A percentile compares a stretch with the other conserved stretches of the same genome.
Evolutionary conservation across 768 basidiomycete species (phyloP).

Genomic region (Lentinula lateritia): DNA sequence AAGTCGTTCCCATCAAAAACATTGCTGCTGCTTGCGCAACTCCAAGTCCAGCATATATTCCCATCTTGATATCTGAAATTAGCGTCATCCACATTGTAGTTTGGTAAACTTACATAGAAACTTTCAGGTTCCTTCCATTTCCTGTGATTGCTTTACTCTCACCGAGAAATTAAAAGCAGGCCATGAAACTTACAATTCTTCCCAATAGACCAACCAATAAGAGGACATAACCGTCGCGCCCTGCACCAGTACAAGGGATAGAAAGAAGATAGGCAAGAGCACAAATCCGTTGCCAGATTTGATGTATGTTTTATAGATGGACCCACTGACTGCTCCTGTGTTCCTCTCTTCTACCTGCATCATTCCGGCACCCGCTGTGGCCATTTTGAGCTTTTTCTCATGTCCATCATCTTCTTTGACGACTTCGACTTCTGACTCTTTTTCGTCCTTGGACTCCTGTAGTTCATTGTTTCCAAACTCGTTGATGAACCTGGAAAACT

Average conservation of each 20-base stretch:
- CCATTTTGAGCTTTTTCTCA: conserved; percentile 27
- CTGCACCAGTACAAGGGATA: conserved; percentile 63
- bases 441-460: conserved; percentile 38
- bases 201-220: conserved; percentile 89
- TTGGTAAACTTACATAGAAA: conserved; percentile 56
- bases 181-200: conserved; percentile 43
- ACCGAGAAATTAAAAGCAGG: neutral
- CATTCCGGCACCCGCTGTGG: conserved; percentile 40
- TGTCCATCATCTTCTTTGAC: conserved; percentile 26
- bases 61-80: conserved; percentile 51
- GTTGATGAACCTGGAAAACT: conserved; percentile 67
- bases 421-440: conserved; percentile 37
- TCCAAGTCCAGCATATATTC: conserved; percentile 72
- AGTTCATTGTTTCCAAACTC: conserved; percentile 76
- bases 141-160: conserved; percentile 20
- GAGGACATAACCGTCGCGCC: conserved; percentile 64
- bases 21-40: conserved; percentile 60
- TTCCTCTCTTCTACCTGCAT: conserved; percentile 87
- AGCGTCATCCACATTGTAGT: neutral
- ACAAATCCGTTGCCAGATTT: conserved; percentile 62
- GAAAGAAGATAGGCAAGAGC: conserved; percentile 59
- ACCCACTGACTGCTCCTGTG: conserved; percentile 58
- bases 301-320: conserved; percentile 58
- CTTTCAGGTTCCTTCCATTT: conserved; percentile 54
- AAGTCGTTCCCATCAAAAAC: conserved; percentile 62